Percentiles rank a stretch among this genome's conserved stretches.
Conservation (phyloP, 164 flowering plant genomes). For the Annona squamosa region DNA sequence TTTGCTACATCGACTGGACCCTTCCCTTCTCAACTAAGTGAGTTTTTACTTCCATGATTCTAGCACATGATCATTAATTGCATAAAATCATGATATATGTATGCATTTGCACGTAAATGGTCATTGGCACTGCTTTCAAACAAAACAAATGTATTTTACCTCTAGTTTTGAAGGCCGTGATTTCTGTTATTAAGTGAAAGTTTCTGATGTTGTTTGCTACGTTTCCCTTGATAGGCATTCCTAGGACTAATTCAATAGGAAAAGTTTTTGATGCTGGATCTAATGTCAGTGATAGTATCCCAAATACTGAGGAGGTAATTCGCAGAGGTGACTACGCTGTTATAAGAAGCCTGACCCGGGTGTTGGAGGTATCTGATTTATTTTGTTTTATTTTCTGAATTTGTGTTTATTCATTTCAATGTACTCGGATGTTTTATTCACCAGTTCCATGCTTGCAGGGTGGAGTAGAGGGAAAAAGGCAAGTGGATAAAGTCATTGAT, state of each 20-base stretch:
- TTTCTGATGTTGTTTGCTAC: background rate
- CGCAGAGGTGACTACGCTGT: constrained; percentile 93
- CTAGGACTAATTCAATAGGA: constrained; percentile 72
- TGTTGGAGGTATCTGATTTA: constrained; percentile 28
- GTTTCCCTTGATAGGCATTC: constrained; percentile 44
- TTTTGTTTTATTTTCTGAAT: background rate
- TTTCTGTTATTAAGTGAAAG: background rate
- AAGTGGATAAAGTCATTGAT: constrained; percentile 95
- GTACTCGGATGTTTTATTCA: background rate
- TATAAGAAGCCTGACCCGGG: constrained; percentile 87
- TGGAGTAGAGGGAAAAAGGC: constrained; percentile 94
- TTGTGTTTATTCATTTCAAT: background rate
- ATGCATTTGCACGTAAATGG: background rate
- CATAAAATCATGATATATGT: background rate
- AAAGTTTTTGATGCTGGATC: constrained; percentile 54
- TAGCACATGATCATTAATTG: background rate
- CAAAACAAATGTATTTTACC: background rate
- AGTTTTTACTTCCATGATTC: background rate
- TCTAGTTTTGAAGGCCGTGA: background rate
- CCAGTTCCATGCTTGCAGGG: constrained; percentile 47
- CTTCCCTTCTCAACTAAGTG: background rate
- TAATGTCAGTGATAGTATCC: constrained; percentile 45
- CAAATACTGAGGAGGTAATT: constrained; percentile 82
- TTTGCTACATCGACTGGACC: background rate
- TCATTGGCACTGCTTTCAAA: background rate